Conservation (phyloP, 2,329 filamentous ascomycete species). For the Phoma herbarum region DNA sequence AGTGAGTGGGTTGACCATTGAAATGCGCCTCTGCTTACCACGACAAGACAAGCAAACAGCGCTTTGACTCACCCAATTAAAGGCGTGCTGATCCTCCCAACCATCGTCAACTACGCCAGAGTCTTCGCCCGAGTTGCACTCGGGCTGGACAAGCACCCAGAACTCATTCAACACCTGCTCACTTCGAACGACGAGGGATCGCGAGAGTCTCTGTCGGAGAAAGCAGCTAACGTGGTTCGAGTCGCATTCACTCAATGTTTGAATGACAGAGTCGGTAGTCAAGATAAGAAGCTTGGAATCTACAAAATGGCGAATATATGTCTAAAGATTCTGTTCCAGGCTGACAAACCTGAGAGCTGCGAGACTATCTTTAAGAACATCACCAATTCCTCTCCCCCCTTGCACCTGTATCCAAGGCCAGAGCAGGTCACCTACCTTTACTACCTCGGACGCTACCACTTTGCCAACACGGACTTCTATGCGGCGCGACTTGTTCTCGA, state of each 20-base stretch:
- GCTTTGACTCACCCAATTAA: conserved; percentile 81
- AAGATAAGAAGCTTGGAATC: conserved; percentile 80
- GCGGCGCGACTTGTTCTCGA: conserved; percentile 79
- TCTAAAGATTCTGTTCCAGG: conserved; percentile 87
- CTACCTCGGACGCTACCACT: conserved; percentile 90
- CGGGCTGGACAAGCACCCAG: conserved; percentile 80
- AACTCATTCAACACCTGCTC: conserved; percentile 73
- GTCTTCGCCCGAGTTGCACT: conserved; percentile 85
- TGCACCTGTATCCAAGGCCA: conserved; percentile 81
- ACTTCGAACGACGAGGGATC: conserved; percentile 69
- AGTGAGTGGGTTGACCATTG: conserved; percentile 62
- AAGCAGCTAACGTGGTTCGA: conserved; percentile 86
- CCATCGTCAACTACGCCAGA: conserved; percentile 81
- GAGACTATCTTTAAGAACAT: conserved; percentile 92
- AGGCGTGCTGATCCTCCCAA: conserved; percentile 82
- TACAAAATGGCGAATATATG: conserved; percentile 94
- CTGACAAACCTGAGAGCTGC: conserved; percentile 81
- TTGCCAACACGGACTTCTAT: conserved; percentile 83
- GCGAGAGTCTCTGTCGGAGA: conserved; percentile 81
- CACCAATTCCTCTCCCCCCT: conserved; percentile 79
- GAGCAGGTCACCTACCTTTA: conserved; percentile 94
- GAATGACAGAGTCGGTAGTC: conserved; percentile 72
- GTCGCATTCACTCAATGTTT: conserved; percentile 91
- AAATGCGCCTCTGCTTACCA: conserved; percentile 10
- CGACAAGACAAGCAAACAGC: conserved; percentile 74